Evolutionary conservation across 2,329 filamentous ascomycete genomes (phyloP).

Genomic region (Hirsutella rhossiliensis): DNA sequence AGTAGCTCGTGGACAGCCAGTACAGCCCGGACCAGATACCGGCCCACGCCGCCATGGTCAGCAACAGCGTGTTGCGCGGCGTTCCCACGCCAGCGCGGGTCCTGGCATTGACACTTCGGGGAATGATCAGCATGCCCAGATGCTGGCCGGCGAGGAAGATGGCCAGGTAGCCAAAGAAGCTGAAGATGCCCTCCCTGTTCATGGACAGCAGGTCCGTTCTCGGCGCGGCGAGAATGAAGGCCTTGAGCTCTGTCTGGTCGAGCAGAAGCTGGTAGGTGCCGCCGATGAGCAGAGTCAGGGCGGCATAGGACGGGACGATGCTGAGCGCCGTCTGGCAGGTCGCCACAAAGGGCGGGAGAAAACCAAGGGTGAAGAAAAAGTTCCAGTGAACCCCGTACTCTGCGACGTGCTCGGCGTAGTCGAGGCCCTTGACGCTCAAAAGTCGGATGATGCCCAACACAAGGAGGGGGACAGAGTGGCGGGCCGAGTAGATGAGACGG

Average conservation of each 20-base stretch:
- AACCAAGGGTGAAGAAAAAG: slow-evolving; percentile 92
- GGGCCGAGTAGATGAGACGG: slow-evolving; percentile 54
- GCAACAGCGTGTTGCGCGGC: slow-evolving; percentile 46
- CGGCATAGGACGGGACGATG: slow-evolving; percentile 64
- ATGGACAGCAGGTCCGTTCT: slow-evolving; percentile 69
- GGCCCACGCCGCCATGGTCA: slow-evolving; percentile 53
- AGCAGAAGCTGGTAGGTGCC: slow-evolving; percentile 63
- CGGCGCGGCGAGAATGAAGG: slow-evolving; percentile 72
- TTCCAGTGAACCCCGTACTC: slow-evolving; percentile 99
- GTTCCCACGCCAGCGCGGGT: slow-evolving; percentile 27
- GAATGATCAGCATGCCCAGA: slow-evolving; percentile 68
- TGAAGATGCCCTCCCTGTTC: slow-evolving; percentile 93
- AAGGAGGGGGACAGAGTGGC: slow-evolving; percentile 75
- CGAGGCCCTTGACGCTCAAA: slow-evolving; percentile 81
- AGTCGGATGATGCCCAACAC: slow-evolving; percentile 70
- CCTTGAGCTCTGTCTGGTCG: slow-evolving; percentile 66
- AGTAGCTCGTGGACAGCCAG: slow-evolving; percentile 52
- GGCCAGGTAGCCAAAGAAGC: slow-evolving; percentile 83
- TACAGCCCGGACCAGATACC: slow-evolving; percentile 60
- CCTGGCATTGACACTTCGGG: slow-evolving; percentile 36
- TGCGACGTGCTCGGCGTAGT: slow-evolving; percentile 93
- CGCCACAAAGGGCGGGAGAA: slow-evolving; percentile 81
- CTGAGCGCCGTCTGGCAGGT: slow-evolving; percentile 62
- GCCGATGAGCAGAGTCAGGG: slow-evolving; percentile 57
- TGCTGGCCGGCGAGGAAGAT: slow-evolving; percentile 89